Evolutionary conservation across 2,329 filamentous ascomycete genomes (phyloP).

Genomic region (Pseudocercospora crystallina): DNA sequence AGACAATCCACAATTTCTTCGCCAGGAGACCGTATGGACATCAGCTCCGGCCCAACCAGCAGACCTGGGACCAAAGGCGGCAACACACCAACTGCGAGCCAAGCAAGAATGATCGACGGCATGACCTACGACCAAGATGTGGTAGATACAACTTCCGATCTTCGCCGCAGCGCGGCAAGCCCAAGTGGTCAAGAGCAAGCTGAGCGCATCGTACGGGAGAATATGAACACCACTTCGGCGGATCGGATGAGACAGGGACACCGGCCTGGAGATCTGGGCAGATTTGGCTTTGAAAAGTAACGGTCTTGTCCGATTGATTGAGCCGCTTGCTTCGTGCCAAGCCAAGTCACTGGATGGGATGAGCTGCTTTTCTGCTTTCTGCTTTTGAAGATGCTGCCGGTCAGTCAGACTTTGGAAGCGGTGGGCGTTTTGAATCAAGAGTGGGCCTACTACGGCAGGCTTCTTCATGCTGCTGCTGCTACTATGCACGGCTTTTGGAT

Average conservation of each 20-base stretch:
- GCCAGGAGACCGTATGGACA: neutral
- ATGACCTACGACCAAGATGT: slow-evolving; percentile 46
- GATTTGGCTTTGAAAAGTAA: slow-evolving; percentile 59
- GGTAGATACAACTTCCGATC: slow-evolving; percentile 39
- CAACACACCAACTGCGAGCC: slow-evolving; percentile 36
- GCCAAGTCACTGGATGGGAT: no score
- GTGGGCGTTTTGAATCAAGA: no score
- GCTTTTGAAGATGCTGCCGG: no score
- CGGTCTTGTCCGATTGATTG: no score
- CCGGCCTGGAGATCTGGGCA: slow-evolving; percentile 48
- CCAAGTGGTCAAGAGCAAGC: slow-evolving; percentile 49
- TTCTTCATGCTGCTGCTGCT: no score
- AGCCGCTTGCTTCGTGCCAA: no score
- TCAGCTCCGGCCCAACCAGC: slow-evolving; percentile 41
- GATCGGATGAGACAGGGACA: slow-evolving; percentile 45
- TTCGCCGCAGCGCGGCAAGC: slow-evolving; percentile 3
- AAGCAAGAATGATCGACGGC: slow-evolving; percentile 47
- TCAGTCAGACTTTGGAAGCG: no score
- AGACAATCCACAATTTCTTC: slow-evolving; percentile 62
- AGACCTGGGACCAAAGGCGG: slow-evolving; percentile 57
- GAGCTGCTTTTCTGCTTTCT: no score
- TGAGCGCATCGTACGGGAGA: slow-evolving; percentile 64
- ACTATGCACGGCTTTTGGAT: no score
- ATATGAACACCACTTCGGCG: slow-evolving; percentile 47
- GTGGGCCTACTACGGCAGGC: no score